A percentile compares a stretch with the other conserved stretches of the same genome.
Evolutionary conservation across 2,329 filamentous ascomycete genomes (phyloP).

Genomic region (Aspergillus melleus): DNA sequence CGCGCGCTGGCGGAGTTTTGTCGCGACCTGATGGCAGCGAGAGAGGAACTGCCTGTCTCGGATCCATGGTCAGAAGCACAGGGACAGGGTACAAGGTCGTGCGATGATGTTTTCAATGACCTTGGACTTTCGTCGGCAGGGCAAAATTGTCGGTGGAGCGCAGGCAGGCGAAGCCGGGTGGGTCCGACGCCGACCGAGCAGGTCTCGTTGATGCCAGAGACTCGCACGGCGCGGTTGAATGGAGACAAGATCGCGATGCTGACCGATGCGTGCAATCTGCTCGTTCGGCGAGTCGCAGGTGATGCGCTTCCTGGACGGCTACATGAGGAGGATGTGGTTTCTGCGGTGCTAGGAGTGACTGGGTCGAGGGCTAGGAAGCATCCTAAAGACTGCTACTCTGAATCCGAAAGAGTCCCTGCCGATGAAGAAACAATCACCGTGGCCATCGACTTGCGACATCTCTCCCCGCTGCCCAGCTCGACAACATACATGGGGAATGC

Average conservation of each 20-base stretch:
- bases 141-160: not conserved
- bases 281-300: not conserved
- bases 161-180: not conserved
- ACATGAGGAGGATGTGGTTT: not conserved
- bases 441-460: not conserved
- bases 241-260: not conserved
- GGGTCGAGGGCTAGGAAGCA: not conserved
- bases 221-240: not conserved
- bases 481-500: not conserved
- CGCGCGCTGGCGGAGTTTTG: not conserved
- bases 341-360: not conserved
- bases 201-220: not conserved
- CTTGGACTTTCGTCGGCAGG: not conserved
- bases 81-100: not conserved
- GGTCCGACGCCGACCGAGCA: no score
- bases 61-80: not conserved
- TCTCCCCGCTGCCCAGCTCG: not conserved
- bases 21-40: not conserved
- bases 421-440: not conserved
- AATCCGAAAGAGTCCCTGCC: no score
- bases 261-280: not conserved
- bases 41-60: not conserved
- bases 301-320: not conserved
- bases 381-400: not conserved
- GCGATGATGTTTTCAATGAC: not conserved